Conservation (phyloP, 306 rosid species). For the Begonia fuchsioides region DNA sequence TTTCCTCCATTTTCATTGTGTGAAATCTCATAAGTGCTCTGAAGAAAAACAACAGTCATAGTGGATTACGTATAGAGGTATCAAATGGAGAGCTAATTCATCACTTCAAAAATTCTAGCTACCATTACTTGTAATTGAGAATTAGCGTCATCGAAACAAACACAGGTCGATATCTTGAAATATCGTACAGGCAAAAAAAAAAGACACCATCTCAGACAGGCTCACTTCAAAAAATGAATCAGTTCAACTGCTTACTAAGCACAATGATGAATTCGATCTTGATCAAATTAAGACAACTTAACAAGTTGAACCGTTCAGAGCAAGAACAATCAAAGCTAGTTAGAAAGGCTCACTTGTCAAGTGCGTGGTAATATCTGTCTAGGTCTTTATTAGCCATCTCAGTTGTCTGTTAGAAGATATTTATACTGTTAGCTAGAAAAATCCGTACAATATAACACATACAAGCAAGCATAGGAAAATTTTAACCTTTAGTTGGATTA, state of each 20-base stretch:
- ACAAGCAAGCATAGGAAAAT: background rate
- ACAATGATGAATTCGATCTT: background rate
- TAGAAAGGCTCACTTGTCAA: conserved; percentile 58
- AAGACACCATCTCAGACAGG: too few relatives aligned
- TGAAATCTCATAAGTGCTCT: conserved; percentile 98
- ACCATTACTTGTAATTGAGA: too few relatives aligned
- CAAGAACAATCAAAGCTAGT: background rate
- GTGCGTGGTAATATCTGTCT: conserved; percentile 93
- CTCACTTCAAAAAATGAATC: too few relatives aligned
- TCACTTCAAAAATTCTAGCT: too few relatives aligned
- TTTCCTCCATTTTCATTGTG: conserved; percentile 97
- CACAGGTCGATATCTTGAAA: too few relatives aligned
- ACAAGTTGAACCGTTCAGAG: background rate
- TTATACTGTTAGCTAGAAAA: conserved; percentile 3
- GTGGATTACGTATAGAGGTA: too few relatives aligned
- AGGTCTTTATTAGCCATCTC: conserved; percentile 99
- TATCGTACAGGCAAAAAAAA: too few relatives aligned
- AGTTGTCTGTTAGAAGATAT: conserved; percentile 50
- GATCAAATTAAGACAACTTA: background rate
- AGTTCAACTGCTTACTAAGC: background rate
- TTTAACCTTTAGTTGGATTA: conserved; percentile 85
- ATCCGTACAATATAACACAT: background rate
- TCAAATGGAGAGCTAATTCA: too few relatives aligned
- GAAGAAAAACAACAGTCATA: conserved; percentile 13
- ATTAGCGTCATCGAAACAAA: too few relatives aligned